Evolutionary conservation across 2,329 filamentous ascomycete genomes (phyloP).

Genomic region (Stemphylium lycopersici): DNA sequence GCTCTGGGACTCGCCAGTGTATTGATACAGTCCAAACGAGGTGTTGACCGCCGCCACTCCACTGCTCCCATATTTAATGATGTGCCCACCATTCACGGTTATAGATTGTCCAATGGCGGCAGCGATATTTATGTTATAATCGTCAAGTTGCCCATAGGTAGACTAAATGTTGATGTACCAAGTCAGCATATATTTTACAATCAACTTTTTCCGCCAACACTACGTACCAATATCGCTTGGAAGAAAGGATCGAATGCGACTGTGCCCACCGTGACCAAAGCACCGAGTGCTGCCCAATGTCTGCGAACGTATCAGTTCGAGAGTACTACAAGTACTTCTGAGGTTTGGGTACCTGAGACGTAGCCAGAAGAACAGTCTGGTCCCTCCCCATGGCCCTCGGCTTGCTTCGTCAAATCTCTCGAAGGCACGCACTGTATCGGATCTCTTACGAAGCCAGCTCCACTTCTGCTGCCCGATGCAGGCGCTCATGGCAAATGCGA

Average conservation of each 20-base stretch:
- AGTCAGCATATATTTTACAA: no score
- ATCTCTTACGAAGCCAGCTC: slow-evolving; percentile 11
- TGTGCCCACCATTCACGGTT: background rate
- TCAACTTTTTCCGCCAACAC: no score
- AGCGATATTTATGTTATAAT: background rate
- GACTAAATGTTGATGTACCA: background rate
- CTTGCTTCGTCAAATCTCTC: slow-evolving; percentile 23
- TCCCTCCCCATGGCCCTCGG: slow-evolving; percentile 18
- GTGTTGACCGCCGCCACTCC: background rate
- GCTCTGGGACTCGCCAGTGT: background rate
- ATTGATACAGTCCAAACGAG: background rate
- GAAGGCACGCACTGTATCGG: slow-evolving; percentile 7
- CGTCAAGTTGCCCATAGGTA: background rate
- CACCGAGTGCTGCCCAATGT: slow-evolving; percentile 1
- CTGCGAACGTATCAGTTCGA: background rate
- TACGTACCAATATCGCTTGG: background rate
- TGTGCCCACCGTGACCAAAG: background rate
- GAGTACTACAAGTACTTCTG: fast-evolving
- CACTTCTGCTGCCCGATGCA: slow-evolving; percentile 24
- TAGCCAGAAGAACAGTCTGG: slow-evolving; percentile 15
- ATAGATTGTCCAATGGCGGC: background rate
- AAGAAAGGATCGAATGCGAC: slow-evolving; percentile 3
- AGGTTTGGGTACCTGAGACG: slow-evolving; percentile 1
- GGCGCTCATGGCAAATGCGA: slow-evolving; percentile 18
- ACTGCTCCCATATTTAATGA: background rate